Base-by-base conservation (phyloP, 495 filamentous ascomycete genomes). In the Penicillium robsamsonii region DNA sequence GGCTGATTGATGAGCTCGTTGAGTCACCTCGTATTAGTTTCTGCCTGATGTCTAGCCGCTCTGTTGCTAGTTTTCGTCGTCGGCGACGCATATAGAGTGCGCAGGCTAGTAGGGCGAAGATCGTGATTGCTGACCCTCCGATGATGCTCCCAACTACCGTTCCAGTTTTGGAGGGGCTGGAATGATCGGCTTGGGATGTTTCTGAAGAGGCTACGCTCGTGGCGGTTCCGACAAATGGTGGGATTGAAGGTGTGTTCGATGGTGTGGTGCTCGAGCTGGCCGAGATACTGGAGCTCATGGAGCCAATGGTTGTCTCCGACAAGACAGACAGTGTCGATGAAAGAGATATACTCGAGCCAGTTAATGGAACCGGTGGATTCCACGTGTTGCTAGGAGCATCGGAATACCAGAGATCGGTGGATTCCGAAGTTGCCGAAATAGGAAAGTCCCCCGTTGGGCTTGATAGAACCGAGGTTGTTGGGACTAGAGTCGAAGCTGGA, bases 61-160 rank as follows among this genome's bases (percentile, higher is more conserved):
- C 29, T 8, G 54, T 42, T 7, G 25, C 25, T 2, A 25, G 31
- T 17, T 46, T 51, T 41, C 55, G 62, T 41, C 65, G 64, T 18
- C 56, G 56, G 41, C 64, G 61, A 25, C 67, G 59, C 45, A 63
- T 50, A 37, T 67, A 46, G 10, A 71, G 42, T 9, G 60, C 46
- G 42, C 55, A 61, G 25, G 63, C 59, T 2, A 68, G 43, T 5
- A 70, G 25, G 2, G 55, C 48, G 11, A 74, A 58, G 1, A 61
- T 59, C 4, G 67, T 46, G 37, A 70, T 54, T 10, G 56, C 68
- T 12, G 63, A 35, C 22, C 57, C 68, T 15, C 73, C 73, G 2
- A 75, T 18, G 1, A 65, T 38, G 29, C 63, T 61, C 5, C 69
- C 73, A 11, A 71, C 60, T 17, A 75, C 61, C 2, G 55, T 52